Percentiles rank a stretch among this genome's conserved stretches.
Conservation (phyloP, 345 rosid genomes). For the Hirschfeldia incana region DNA sequence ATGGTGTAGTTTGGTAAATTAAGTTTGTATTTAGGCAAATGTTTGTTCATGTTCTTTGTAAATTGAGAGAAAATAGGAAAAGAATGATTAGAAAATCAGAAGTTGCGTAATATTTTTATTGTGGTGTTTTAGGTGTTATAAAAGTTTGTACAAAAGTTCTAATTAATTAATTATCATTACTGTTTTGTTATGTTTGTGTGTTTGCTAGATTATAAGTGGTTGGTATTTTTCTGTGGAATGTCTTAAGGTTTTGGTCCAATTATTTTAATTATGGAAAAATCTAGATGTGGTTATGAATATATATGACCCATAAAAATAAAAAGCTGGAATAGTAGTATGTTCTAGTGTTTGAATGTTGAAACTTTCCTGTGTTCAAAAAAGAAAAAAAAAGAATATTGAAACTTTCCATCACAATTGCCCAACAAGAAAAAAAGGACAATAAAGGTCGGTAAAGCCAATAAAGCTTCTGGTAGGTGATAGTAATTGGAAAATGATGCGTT, state of each 20-base stretch:
- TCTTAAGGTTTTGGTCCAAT: not conserved
- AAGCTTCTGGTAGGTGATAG: slow-evolving; percentile 25
- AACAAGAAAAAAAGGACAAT: slow-evolving; percentile 28
- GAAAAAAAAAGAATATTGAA: not conserved
- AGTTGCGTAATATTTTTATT: slow-evolving; percentile 1
- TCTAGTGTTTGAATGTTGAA: not conserved
- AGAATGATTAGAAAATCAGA: slow-evolving; percentile 4
- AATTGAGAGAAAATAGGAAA: slow-evolving; percentile 17
- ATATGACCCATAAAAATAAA: slow-evolving; percentile 10
- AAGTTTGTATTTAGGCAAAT: slow-evolving; percentile 2
- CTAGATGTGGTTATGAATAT: slow-evolving; percentile 12
- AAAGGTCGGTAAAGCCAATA: slow-evolving; percentile 37
- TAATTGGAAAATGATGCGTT: slow-evolving; percentile 19
- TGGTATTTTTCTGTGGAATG: slow-evolving; percentile 16
- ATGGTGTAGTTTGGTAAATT: not conserved
- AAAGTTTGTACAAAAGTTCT: slow-evolving; percentile 27
- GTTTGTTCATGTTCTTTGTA: slow-evolving; percentile 30
- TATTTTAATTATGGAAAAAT: not conserved
- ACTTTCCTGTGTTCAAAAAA: not conserved
- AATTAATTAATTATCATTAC: slow-evolving; percentile 7
- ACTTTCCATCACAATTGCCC: slow-evolving; percentile 30
- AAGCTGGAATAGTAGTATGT: not conserved
- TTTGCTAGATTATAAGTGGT: slow-evolving; percentile 7
- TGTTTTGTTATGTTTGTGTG: not conserved
- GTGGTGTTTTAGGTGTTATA: not conserved